Percentiles rank a stretch among this genome's conserved stretches.
These are phyloP conservation scores for Colletotrichum tanaceti DNA, from an alignment of 2,329 filamentous ascomycete species.

Conservation along the genomic window DNA sequence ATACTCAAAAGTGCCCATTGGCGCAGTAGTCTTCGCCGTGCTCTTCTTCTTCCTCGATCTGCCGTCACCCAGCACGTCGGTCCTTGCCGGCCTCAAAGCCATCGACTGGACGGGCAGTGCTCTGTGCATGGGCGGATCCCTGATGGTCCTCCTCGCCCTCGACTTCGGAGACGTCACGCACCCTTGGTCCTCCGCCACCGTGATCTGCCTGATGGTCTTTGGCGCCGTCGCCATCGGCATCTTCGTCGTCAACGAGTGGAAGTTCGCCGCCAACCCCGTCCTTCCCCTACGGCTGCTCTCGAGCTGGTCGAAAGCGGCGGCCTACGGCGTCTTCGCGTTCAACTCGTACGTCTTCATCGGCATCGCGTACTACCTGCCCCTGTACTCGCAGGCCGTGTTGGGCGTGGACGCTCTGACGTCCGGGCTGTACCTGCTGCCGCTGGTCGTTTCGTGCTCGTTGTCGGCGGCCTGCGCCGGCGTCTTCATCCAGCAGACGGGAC, in stretches of 20 bases:
- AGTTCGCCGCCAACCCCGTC: slow-evolving; percentile 47
- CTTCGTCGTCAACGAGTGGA: slow-evolving; percentile 52
- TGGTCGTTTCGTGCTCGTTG: slow-evolving; percentile 44
- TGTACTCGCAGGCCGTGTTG: slow-evolving; percentile 60
- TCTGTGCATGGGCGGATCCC: slow-evolving; percentile 52
- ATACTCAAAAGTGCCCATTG: slow-evolving; percentile 47
- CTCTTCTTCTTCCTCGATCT: slow-evolving; percentile 65
- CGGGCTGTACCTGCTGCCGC: slow-evolving; percentile 50
- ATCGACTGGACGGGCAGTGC: slow-evolving; percentile 59
- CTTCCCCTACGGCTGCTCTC: slow-evolving; percentile 59
- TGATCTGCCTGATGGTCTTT: slow-evolving; percentile 62
- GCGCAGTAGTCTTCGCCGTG: slow-evolving; percentile 45
- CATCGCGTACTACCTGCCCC: slow-evolving; percentile 58
- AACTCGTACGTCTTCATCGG: slow-evolving; percentile 80
- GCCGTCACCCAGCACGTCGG: slow-evolving; percentile 74
- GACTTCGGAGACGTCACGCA: slow-evolving; percentile 67
- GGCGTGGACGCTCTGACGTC: slow-evolving; percentile 48
- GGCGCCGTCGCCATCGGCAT: slow-evolving; percentile 57
- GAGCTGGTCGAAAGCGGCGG: slow-evolving; percentile 66
- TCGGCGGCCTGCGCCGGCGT: slow-evolving; percentile 42
- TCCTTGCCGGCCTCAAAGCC: slow-evolving; percentile 71
- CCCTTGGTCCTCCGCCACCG: slow-evolving; percentile 75
- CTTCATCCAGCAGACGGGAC: slow-evolving; percentile 71
- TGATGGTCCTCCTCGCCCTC: slow-evolving; percentile 50
- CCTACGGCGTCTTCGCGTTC: slow-evolving; percentile 72